Evolutionary conservation across 169 alveolate genomes (phyloP).

Genomic region (Cryptosporidium meleagridis): DNA sequence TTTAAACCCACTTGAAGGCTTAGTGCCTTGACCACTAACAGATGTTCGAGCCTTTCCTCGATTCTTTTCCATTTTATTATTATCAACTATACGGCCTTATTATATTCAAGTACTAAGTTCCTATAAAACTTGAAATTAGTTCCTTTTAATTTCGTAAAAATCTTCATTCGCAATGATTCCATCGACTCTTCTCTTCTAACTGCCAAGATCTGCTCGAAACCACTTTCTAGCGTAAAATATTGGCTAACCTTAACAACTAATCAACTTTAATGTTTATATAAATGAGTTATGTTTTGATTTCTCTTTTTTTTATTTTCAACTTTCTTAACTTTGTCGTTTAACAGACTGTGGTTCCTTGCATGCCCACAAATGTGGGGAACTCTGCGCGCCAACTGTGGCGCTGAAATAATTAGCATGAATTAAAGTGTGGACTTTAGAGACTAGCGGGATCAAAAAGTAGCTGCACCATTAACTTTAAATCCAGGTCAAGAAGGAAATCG

Average conservation of each 20-base stretch:
- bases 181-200: not conserved
- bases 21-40: not conserved
- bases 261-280: not conserved
- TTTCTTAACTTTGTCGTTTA: conserved; percentile 1
- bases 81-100: not conserved
- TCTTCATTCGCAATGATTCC: conserved; percentile 4
- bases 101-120: not conserved
- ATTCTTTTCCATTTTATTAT: conserved; percentile 3
- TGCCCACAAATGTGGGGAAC: conserved; percentile 69
- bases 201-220: not conserved
- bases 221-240: not conserved
- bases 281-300: not conserved
- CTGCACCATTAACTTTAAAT: not conserved
- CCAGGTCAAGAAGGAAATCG: not conserved
- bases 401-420: not conserved
- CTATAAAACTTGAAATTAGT: not conserved
- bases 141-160: not conserved
- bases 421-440: conserved; percentile 18
- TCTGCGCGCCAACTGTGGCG: not conserved
- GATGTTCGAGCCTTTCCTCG: conserved; percentile 10
- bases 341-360: conserved; percentile 33
- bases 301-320: not conserved
- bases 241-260: not conserved
- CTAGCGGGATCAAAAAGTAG: not conserved
- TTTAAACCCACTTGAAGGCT: not conserved